Evolutionary conservation across 2,329 filamentous ascomycete species (phyloP).

Genomic region (Alternaria sp.): DNA sequence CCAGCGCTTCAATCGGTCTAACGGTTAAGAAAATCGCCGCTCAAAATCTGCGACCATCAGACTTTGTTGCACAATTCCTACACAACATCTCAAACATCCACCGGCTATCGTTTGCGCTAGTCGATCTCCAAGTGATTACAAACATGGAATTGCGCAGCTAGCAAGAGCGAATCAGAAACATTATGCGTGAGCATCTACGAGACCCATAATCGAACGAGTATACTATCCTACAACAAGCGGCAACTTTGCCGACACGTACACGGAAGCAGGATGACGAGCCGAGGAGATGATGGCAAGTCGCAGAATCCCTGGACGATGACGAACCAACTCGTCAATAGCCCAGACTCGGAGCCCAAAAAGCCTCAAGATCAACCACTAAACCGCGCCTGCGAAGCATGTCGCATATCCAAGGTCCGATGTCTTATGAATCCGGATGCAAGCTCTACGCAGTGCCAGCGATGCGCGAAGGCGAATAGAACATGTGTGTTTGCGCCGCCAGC

Average conservation of each 20-base stretch:
- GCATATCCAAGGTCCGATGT: slow-evolving; percentile 48
- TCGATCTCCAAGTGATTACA: slow-evolving; percentile 11
- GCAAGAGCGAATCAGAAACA: slow-evolving; percentile 8
- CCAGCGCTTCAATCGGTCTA: background rate
- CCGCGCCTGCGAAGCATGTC: slow-evolving; percentile 48
- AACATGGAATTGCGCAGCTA: slow-evolving; percentile 20
- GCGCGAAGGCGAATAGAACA: slow-evolving; percentile 42
- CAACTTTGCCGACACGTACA: background rate
- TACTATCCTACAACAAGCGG: background rate
- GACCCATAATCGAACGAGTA: background rate
- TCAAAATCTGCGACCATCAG: background rate
- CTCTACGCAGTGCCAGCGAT: slow-evolving; percentile 45
- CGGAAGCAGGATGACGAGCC: slow-evolving; percentile 19
- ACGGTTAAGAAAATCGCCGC: background rate
- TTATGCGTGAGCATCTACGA: slow-evolving; percentile 5
- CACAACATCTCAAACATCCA: background rate
- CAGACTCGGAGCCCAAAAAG: slow-evolving; percentile 30
- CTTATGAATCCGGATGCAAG: slow-evolving; percentile 34
- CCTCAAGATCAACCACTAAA: slow-evolving; percentile 43
- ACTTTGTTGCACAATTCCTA: background rate
- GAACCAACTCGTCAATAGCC: slow-evolving; percentile 23
- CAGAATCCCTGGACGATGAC: slow-evolving; percentile 21
- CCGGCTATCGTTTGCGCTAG: slow-evolving; percentile 6
- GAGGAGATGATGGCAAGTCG: slow-evolving; percentile 12
- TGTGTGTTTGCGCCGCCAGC: slow-evolving; percentile 49